phyloP scores from a whole-genome alignment of 148 eudicot genomes.

The Spergularia bocconei region DNA sequence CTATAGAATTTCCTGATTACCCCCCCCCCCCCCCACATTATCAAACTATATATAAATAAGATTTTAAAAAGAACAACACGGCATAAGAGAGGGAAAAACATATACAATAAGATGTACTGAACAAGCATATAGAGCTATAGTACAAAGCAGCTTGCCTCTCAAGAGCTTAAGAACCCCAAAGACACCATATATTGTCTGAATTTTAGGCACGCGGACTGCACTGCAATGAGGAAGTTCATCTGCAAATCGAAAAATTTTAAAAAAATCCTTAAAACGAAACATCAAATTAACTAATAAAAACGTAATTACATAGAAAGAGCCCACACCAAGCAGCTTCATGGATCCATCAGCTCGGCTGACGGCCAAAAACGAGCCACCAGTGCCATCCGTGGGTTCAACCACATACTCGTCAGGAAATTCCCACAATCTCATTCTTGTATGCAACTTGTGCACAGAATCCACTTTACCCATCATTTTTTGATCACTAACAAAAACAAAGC shows the following conservation, averaged over 20 bases:
- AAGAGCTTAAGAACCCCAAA: slow-evolving; percentile 83
- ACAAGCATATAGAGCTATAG: neutral
- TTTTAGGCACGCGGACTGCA: slow-evolving; percentile 65
- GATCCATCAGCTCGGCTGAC: slow-evolving; percentile 86
- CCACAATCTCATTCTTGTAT: slow-evolving; percentile 82
- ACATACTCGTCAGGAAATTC: slow-evolving; percentile 84
- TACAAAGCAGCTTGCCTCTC: slow-evolving; percentile 53
- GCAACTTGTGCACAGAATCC: slow-evolving; percentile 58
- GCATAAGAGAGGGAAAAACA: neutral
- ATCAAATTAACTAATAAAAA: neutral
- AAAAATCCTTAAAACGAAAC: slow-evolving; percentile 8
- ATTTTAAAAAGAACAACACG: neutral
- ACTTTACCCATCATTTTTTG: slow-evolving; percentile 53
- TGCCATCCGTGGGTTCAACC: slow-evolving; percentile 85
- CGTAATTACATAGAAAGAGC: neutral
- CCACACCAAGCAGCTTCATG: slow-evolving; percentile 67
- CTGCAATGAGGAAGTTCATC: slow-evolving; percentile 80
- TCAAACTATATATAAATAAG: too few relatives aligned
- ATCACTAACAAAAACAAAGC: slow-evolving; percentile 10
- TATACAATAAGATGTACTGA: neutral
- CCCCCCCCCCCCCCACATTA: too few relatives aligned
- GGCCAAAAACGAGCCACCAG: slow-evolving; percentile 55
- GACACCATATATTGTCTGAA: slow-evolving; percentile 73
- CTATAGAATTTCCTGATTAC: neutral
- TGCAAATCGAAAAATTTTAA: slow-evolving; percentile 27